Conservation (phyloP, 73 alveolate genomes). For the Paramecium tetraurelia region DNA sequence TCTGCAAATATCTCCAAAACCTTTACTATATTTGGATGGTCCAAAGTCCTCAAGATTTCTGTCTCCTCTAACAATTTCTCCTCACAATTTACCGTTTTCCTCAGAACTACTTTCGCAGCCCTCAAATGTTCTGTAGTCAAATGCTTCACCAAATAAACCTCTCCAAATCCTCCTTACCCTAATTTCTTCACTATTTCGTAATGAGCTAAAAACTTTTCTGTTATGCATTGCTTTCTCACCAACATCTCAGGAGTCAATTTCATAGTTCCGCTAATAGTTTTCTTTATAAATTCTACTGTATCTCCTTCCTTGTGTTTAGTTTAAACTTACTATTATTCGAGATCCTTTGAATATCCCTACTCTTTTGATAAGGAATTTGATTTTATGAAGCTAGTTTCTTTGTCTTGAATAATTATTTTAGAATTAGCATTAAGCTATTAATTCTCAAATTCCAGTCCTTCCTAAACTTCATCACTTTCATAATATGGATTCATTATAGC, state of each 20-base stretch:
- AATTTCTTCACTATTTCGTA: constrained; percentile 30
- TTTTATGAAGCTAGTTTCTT: background rate
- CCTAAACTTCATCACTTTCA: background rate
- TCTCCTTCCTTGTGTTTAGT: background rate
- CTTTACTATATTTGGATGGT: constrained; percentile 58
- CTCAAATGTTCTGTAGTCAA: constrained; percentile 34
- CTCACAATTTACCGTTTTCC: constrained; percentile 31
- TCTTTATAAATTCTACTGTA: background rate
- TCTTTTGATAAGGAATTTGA: background rate
- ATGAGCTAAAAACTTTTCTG: constrained; percentile 30
- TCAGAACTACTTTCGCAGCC: constrained; percentile 49
- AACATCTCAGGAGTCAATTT: constrained; percentile 28
- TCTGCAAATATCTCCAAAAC: constrained; percentile 54
- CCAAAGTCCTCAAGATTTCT: constrained; percentile 43
- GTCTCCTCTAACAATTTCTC: constrained; percentile 60
- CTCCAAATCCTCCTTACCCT: constrained; percentile 63
- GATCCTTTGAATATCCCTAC: background rate
- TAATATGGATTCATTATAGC: background rate
- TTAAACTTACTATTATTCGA: background rate
- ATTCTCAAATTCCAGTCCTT: background rate
- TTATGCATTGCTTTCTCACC: background rate
- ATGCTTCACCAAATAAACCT: constrained; percentile 46
- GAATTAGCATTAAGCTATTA: background rate
- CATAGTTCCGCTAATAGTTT: constrained; percentile 5
- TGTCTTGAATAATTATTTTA: background rate